Percentiles rank a stretch among this genome's conserved stretches.
phyloP scores from a whole-genome alignment of 2,329 filamentous ascomycete genomes.

The Sclerotinia nivalis region DNA sequence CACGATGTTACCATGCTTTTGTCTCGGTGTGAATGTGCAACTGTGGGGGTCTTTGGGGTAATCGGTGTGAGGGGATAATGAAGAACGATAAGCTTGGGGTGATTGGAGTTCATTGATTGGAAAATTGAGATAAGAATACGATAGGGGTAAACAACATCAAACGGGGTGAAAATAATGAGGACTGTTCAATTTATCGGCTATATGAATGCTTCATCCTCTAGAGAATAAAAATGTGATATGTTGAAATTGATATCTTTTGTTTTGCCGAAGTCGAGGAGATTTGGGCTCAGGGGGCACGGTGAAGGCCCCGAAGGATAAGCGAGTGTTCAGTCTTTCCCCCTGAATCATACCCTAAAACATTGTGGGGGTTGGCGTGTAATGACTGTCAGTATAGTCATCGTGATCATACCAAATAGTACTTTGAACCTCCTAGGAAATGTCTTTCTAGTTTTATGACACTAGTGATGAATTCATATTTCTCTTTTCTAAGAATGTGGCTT shows the following conservation, averaged over 20 bases:
- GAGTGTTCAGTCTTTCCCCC: background rate
- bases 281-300: background rate
- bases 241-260: background rate
- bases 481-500: background rate
- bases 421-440: background rate
- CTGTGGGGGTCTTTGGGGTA: conserved; percentile 4
- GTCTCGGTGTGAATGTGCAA: background rate
- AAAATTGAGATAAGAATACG: background rate
- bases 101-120: background rate
- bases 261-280: background rate
- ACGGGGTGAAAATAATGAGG: background rate
- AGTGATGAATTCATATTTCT: background rate
- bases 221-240: background rate
- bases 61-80: background rate
- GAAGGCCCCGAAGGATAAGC: conserved; percentile 12
- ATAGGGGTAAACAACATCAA: background rate
- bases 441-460: background rate
- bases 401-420: too few species aligned
- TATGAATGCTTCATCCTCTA: background rate
- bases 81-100: background rate
- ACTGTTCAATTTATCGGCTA: background rate
- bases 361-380: background rate
- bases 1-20: conserved; percentile 5
- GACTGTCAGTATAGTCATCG: background rate
- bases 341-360: background rate